Conservation (phyloP, 345 rosid species). For the Eucalyptus tenuipes region DNA sequence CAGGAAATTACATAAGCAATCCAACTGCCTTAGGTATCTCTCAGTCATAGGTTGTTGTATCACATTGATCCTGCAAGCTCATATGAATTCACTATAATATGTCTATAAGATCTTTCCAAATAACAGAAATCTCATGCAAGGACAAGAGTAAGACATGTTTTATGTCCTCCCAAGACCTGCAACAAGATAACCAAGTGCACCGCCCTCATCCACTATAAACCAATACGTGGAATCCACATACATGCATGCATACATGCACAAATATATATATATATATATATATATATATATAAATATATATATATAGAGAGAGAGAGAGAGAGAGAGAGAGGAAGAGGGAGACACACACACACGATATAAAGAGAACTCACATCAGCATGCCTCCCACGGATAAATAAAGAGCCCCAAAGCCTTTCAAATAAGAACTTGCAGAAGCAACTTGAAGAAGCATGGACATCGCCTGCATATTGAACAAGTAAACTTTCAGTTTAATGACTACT, state of each 20-base stretch:
- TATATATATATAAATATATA: fast-evolving
- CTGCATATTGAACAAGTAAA: constrained; percentile 23
- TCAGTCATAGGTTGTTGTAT: not conserved
- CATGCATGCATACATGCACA: fast-evolving
- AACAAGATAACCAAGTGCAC: not conserved
- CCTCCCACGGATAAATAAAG: constrained; percentile 80
- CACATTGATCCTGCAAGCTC: not conserved
- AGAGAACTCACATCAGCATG: constrained; percentile 63
- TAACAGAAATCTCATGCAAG: not conserved
- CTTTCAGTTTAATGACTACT: not conserved
- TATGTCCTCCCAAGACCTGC: not conserved
- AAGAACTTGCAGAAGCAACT: constrained; percentile 56
- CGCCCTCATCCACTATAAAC: not conserved
- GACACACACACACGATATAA: fast-evolving
- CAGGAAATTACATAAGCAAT: not conserved
- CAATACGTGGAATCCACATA: not conserved
- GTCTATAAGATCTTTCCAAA: not conserved
- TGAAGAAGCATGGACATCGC: constrained; percentile 77
- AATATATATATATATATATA: too few relatives aligned
- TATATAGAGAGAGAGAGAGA: too few relatives aligned
- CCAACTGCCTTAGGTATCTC: not conserved
- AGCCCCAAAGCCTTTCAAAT: constrained; percentile 22
- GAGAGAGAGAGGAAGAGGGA: too few relatives aligned
- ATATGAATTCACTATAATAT: not conserved
- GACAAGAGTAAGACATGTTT: not conserved